These are phyloP conservation scores for Furcasterigmium sp. DNA, from an alignment of 2,329 filamentous ascomycete species.

Conservation along the genomic window DNA sequence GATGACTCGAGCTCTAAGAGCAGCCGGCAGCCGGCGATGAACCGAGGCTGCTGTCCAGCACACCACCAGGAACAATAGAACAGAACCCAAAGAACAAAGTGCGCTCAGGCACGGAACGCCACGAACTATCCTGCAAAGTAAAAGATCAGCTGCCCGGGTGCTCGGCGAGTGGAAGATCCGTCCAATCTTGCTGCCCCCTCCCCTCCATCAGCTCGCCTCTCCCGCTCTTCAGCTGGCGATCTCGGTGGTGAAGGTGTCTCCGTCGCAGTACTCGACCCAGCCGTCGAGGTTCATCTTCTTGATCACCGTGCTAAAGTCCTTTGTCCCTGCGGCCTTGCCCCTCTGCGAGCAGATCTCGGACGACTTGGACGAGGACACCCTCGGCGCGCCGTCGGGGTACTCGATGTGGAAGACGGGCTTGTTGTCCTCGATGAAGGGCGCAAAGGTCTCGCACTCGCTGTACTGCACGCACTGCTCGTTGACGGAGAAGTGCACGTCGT, in stretches of 20 bases:
- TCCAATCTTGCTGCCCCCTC: too few species aligned
- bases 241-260: conserved; percentile 20
- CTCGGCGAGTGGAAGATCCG: too few species aligned
- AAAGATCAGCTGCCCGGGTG: too few species aligned
- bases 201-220: too few species aligned
- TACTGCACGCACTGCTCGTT: conserved; percentile 65
- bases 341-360: conserved; percentile 35
- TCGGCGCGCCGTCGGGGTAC: conserved; percentile 50
- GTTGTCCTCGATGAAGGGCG: conserved; percentile 49
- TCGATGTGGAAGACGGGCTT: conserved; percentile 73
- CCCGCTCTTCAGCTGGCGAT: background rate
- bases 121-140: too few species aligned
- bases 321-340: conserved; percentile 31
- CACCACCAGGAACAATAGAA: too few species aligned
- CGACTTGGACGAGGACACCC: conserved; percentile 25
- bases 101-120: too few species aligned
- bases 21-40: too few species aligned
- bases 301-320: conserved; percentile 57
- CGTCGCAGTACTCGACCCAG: conserved; percentile 54
- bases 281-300: conserved; percentile 61
- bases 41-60: too few species aligned
- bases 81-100: too few species aligned
- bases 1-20: too few species aligned
- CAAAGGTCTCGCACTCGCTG: conserved; percentile 53
- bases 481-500: conserved; percentile 58